A percentile compares a stretch with the other conserved stretches of the same genome.
Conservation (phyloP, 441 rosid genomes). For the Pelargonium myrrhifolium region DNA sequence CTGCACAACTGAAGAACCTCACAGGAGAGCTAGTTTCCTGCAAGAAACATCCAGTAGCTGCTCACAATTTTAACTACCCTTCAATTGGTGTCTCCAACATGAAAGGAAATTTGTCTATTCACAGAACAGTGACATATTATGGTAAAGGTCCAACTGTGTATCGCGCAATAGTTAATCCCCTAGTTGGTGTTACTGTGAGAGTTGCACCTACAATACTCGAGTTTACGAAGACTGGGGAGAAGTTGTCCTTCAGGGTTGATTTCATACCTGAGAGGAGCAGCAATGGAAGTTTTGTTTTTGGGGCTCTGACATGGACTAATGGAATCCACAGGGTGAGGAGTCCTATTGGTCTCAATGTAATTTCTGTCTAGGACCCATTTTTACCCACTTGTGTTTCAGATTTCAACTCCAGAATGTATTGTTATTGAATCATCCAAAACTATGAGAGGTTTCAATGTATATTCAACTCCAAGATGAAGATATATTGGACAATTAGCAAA, state of each 20-base stretch:
- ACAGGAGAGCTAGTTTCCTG: constrained; percentile 34
- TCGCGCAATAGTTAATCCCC: constrained; percentile 25
- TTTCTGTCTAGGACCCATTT: constrained; percentile 21
- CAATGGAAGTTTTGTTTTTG: constrained; percentile 36
- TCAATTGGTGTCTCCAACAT: constrained; percentile 40
- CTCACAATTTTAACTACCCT: constrained; percentile 41
- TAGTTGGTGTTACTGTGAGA: constrained; percentile 28
- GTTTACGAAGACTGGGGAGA: constrained; percentile 33
- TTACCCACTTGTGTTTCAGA: not conserved
- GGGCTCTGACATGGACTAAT: constrained; percentile 44
- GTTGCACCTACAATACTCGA: constrained; percentile 35
- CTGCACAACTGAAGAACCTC: constrained; percentile 37
- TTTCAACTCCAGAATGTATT: not conserved
- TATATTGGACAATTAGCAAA: no score
- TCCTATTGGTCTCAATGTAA: constrained; percentile 37
- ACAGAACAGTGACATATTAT: constrained; percentile 36
- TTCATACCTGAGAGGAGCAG: constrained; percentile 31
- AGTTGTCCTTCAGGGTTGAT: constrained; percentile 33
- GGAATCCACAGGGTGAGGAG: constrained; percentile 33
- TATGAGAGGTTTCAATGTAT: not conserved
- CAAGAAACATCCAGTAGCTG: constrained; percentile 18
- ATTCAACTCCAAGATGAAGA: no score
- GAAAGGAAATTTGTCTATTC: constrained; percentile 33
- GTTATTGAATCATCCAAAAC: not conserved
- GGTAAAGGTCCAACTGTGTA: constrained; percentile 31